Evolutionary conservation across 2,329 filamentous ascomycete genomes (phyloP).

Genomic region (Aspergillus sp.): DNA sequence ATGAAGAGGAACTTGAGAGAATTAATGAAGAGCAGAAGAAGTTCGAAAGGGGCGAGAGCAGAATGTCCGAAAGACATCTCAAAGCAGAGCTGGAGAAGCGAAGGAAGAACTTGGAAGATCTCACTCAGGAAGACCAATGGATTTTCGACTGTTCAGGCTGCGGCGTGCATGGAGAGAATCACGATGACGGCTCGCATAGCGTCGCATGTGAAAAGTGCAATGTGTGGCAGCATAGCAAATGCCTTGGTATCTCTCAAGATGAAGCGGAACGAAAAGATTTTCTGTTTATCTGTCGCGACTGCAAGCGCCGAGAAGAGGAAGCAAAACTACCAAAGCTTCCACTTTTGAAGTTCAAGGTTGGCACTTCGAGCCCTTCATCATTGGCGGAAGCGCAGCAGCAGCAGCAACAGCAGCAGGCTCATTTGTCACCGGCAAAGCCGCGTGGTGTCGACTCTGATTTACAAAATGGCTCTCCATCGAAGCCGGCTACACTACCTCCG

Average conservation of each 20-base stretch:
- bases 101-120: conserved; percentile 64
- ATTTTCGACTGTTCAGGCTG: conserved; percentile 87
- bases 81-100: conserved; percentile 73
- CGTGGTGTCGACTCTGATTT: conserved; percentile 7
- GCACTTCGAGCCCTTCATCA: conserved; percentile 7
- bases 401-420: neutral
- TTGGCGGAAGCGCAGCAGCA: neutral
- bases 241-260: conserved; percentile 67
- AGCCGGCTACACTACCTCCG: conserved; percentile 10
- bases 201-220: conserved; percentile 90
- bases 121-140: conserved; percentile 76
- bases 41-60: conserved; percentile 46
- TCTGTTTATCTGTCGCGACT: conserved; percentile 73
- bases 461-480: conserved; percentile 15
- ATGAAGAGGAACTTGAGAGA: conserved; percentile 73
- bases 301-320: conserved; percentile 59
- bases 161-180: conserved; percentile 76
- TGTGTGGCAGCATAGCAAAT: conserved; percentile 95
- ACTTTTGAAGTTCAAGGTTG: conserved; percentile 51
- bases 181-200: conserved; percentile 87
- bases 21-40: conserved; percentile 68
- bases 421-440: conserved; percentile 19
- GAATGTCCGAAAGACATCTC: conserved; percentile 70
- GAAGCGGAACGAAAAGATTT: conserved; percentile 82
- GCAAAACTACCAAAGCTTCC: conserved; percentile 55